Percentiles rank a stretch among this genome's conserved stretches.
These are phyloP conservation scores for Furcasterigmium furcatum DNA, from an alignment of 2,329 filamentous ascomycete genomes.

Conservation along the genomic window DNA sequence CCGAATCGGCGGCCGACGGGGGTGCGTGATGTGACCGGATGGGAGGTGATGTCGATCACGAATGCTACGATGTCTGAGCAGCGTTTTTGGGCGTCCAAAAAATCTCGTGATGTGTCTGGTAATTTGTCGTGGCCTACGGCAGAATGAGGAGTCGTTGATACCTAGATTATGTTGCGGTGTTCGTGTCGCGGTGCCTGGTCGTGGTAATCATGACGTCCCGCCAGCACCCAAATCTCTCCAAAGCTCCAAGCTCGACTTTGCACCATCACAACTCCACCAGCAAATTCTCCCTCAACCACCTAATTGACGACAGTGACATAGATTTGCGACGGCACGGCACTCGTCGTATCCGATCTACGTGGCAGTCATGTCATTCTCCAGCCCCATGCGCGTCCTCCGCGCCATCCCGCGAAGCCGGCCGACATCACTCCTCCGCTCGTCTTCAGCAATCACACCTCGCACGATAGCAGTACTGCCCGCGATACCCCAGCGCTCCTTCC, in stretches of 20 bases:
- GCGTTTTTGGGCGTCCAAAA: too few species aligned
- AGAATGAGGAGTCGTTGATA: too few species aligned
- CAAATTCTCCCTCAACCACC: not conserved
- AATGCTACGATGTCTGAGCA: too few species aligned
- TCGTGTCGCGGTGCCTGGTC: not conserved
- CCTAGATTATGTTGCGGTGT: too few species aligned
- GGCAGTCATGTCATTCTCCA: not conserved
- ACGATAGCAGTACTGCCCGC: not conserved
- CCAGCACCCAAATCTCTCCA: not conserved
- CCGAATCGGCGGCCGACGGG: not conserved
- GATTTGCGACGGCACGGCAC: too few species aligned
- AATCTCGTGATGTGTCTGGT: too few species aligned
- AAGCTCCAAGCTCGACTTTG: slow-evolving; percentile 1
- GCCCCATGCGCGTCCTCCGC: slow-evolving; percentile 1
- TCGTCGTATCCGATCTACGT: not conserved
- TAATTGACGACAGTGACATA: too few species aligned
- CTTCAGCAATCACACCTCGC: not conserved
- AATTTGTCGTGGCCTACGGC: too few species aligned
- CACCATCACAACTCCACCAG: not conserved
- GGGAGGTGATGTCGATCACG: not conserved
- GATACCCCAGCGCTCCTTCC: slow-evolving; percentile 9
- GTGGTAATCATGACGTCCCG: slow-evolving; percentile 4
- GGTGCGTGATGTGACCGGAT: too few species aligned
- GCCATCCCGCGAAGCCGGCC: not conserved
- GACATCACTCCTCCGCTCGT: not conserved